Evolutionary conservation across 331 rosid genomes (phyloP), one percentile per base, ranked within the genome.

Genomic region (Prunus yedoensis): DNA sequence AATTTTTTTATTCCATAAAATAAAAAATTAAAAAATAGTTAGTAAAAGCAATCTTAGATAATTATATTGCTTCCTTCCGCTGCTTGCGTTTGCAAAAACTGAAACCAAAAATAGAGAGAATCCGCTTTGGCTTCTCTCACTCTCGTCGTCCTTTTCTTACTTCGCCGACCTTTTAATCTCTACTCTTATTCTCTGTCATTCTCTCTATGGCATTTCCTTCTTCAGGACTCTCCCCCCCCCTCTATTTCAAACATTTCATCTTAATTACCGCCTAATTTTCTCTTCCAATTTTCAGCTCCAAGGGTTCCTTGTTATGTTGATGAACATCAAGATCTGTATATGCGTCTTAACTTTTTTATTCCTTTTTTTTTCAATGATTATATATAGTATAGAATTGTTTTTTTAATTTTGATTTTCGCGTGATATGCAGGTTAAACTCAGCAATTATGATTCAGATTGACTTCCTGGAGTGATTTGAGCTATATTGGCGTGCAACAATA

Each of bases 371-470:
- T 45, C 32, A 59, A 11, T 66, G 53, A 7, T 18, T 63, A 16
- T 8, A 16, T 71, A 10, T 4, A 62, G 30, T 69, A 46, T 59
- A 41, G 46, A 68, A 45, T 38, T 71, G 15, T 38, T 0, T 12
- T 30, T 52, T 47, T 11, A 6, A 15, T 68, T 70, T 30, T 67
- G 41, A 15, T 64, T 79, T 7, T 87, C 54, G 73, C 60, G 62
- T 80, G 78, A 25, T 78, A 9, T 68, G 85, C 92, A 82, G 90
- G 88, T 82, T 71, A 52, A 81, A 27, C 56, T 35, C 78, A 56
- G 28, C 66, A 35, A 57, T 61, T 38, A 66, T 83, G 71, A 79
- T 66, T 35, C 77, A 30, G 53, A 54, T 63, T 63, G 83, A 77
- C 74, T 54, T 77, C 12, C 74, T 75, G 46, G 74, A 83, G 74